Percentiles rank a stretch among this genome's conserved stretches.
Evolutionary conservation across 768 basidiomycete species (phyloP).

Genomic region (Cyclocybe aegerita): DNA sequence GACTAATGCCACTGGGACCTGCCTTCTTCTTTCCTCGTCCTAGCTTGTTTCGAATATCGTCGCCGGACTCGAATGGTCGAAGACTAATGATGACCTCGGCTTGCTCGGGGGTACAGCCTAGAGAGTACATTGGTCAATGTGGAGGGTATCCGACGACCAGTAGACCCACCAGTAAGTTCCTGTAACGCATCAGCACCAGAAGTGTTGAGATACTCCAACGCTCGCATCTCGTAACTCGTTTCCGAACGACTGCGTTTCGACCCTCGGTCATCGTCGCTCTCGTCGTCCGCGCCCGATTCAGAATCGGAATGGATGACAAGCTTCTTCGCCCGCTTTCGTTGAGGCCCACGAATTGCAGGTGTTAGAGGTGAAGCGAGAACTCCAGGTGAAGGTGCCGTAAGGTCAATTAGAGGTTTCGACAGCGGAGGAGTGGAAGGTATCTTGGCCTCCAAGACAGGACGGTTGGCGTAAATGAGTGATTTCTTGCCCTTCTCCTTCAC

Average conservation of each 20-base stretch:
- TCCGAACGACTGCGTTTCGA: slow-evolving; percentile 31
- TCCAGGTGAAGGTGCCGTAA: slow-evolving; percentile 30
- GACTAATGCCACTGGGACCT: slow-evolving; percentile 79
- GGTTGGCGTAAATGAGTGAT: slow-evolving; percentile 80
- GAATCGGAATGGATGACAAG: slow-evolving; percentile 68
- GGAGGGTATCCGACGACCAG: background rate
- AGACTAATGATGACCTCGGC: slow-evolving; percentile 75
- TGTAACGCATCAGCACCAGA: slow-evolving; percentile 63
- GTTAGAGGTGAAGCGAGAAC: slow-evolving; percentile 35
- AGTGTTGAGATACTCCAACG: slow-evolving; percentile 69
- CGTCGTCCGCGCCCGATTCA: slow-evolving; percentile 53
- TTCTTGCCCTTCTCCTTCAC: slow-evolving; percentile 76
- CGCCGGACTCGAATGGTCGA: slow-evolving; percentile 77
- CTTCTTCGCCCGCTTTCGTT: slow-evolving; percentile 56
- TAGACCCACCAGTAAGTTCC: slow-evolving; percentile 66
- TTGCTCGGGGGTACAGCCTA: slow-evolving; percentile 81
- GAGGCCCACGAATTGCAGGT: slow-evolving; percentile 37
- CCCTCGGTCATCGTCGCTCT: slow-evolving; percentile 33
- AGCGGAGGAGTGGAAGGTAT: slow-evolving; percentile 37
- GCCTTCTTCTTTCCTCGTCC: slow-evolving; percentile 87
- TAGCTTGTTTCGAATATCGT: slow-evolving; percentile 75
- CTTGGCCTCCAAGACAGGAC: slow-evolving; percentile 48
- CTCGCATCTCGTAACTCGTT: slow-evolving; percentile 44
- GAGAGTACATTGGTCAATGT: slow-evolving; percentile 3
- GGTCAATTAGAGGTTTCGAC: slow-evolving; percentile 36